Percentiles rank a stretch among this genome's conserved stretches.
Evolutionary conservation across 106 monocot species (phyloP).

Genomic region (Dendrobium huoshanense): DNA sequence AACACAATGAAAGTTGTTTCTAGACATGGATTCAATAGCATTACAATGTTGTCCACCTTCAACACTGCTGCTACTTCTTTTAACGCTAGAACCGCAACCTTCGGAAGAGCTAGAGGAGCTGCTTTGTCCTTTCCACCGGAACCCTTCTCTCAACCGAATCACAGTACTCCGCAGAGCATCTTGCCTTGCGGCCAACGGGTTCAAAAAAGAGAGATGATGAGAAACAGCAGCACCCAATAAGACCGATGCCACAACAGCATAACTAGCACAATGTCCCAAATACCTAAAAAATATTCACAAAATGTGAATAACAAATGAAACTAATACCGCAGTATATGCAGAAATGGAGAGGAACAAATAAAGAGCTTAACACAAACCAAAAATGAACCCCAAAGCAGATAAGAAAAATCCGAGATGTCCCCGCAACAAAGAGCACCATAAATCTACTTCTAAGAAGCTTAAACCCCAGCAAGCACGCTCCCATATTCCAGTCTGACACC

Average conservation of each 20-base stretch:
- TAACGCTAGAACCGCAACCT: conserved; percentile 93
- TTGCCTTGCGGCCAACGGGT: conserved; percentile 76
- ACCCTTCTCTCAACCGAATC: conserved; percentile 86
- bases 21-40: conserved; percentile 53
- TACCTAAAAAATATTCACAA: conserved; percentile 44
- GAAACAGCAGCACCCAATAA: conserved; percentile 80
- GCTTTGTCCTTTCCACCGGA: conserved; percentile 69
- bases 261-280: conserved; percentile 94
- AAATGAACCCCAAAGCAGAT: conserved; percentile 98
- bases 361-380: conserved; percentile 46
- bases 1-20: conserved; percentile 47
- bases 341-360: conserved; percentile 4
- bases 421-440: conserved; percentile 76
- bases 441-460: conserved; percentile 75
- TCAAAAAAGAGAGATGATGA: conserved; percentile 55
- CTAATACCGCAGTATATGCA: background rate
- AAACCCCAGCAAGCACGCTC: conserved; percentile 81
- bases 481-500: conserved; percentile 84
- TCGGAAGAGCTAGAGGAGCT: conserved; percentile 92
- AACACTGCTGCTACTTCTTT: conserved; percentile 87
- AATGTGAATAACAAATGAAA: conserved; percentile 1
- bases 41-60: conserved; percentile 75
- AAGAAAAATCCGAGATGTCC: conserved; percentile 82
- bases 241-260: conserved; percentile 91
- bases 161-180: conserved; percentile 94